phyloP scores from a whole-genome alignment of 345 rosid genomes.

The Eucalyptus sp. region DNA sequence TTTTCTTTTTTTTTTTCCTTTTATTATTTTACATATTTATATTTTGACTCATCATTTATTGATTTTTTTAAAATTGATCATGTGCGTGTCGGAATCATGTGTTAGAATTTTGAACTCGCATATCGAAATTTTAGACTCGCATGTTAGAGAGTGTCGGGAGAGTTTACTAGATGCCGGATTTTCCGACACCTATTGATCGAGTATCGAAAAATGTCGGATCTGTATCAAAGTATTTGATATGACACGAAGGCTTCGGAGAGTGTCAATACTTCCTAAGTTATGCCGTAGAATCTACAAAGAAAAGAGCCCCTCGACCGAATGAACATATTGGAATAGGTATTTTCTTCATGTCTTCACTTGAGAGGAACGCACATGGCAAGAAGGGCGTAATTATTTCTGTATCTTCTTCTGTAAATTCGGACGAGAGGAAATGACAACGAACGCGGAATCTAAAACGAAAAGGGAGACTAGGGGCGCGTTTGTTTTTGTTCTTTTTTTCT shows the following conservation, averaged over 20 bases:
- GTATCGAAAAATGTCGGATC: fast-evolving
- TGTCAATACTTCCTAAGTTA: too few species aligned
- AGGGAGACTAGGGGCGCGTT: too few species aligned
- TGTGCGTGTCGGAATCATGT: fast-evolving
- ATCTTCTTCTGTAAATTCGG: neutral
- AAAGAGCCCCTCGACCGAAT: too few species aligned
- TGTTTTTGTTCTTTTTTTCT: too few species aligned
- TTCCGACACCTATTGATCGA: fast-evolving
- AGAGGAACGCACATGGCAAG: neutral
- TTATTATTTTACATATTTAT: too few species aligned
- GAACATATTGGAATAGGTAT: too few species aligned
- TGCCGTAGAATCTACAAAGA: too few species aligned
- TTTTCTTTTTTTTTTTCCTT: too few species aligned
- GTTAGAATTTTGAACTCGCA: too few species aligned
- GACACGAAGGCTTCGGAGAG: fast-evolving
- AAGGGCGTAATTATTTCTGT: neutral
- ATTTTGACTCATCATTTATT: too few species aligned
- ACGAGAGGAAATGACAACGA: neutral
- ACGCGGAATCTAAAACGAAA: neutral
- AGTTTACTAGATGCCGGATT: fast-evolving
- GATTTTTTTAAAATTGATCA: fast-evolving
- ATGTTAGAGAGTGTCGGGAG: fast-evolving
- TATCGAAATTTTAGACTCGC: too few species aligned
- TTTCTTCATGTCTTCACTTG: neutral
- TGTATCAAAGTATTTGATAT: too few species aligned